A percentile compares a stretch with the other conserved stretches of the same genome.
These are phyloP conservation scores for Silene coronaria DNA, from an alignment of 179 eudicot species.

Conservation along the genomic window DNA sequence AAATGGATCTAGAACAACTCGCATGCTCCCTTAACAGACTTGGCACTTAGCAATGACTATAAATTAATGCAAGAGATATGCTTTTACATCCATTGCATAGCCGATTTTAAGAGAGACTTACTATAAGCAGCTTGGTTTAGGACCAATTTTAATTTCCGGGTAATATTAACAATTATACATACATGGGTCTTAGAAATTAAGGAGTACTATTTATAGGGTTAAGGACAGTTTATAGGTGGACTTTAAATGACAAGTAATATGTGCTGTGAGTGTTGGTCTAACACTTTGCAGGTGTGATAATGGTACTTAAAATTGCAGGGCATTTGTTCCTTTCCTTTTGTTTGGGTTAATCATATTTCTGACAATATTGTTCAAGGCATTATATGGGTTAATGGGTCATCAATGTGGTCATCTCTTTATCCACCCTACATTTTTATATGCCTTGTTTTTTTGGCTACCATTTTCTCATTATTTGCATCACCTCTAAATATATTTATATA, in stretches of 20 bases:
- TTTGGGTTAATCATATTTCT: slow-evolving; percentile 19
- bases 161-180: too few species aligned
- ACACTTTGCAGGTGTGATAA: slow-evolving; percentile 11
- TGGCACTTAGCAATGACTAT: too few species aligned
- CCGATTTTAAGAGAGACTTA: too few species aligned
- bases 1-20: too few species aligned
- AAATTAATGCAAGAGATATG: too few species aligned
- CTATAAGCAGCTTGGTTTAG: too few species aligned
- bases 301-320: slow-evolving; percentile 18
- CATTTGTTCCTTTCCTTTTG: slow-evolving; percentile 24
- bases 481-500: too few species aligned
- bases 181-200: neutral
- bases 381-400: slow-evolving; percentile 4
- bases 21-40: too few species aligned
- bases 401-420: slow-evolving; percentile 19
- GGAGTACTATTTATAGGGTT: slow-evolving; percentile 7
- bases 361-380: slow-evolving; percentile 1
- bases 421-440: neutral
- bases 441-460: neutral
- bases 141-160: too few species aligned
- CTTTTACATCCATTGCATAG: too few species aligned
- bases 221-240: slow-evolving; percentile 6
- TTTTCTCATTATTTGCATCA: neutral
- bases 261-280: neutral
- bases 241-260: neutral